phyloP scores from a whole-genome alignment of 2,329 filamentous ascomycete species.

The Didymella pomorum region DNA sequence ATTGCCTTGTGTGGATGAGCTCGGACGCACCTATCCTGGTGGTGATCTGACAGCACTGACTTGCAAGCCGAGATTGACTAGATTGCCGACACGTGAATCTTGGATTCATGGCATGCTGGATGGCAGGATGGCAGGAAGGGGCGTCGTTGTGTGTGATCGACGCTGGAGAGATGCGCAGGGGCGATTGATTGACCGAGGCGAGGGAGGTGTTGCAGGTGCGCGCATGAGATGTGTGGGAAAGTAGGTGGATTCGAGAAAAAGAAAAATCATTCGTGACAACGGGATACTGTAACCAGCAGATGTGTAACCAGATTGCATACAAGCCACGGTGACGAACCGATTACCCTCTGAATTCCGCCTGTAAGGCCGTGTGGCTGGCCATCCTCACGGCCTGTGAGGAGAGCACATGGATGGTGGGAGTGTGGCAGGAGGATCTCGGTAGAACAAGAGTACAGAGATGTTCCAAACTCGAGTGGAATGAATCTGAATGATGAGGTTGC shows the following conservation, averaged over 20 bases:
- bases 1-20: slow-evolving; percentile 1
- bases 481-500: neutral
- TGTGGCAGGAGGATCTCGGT: too few relatives aligned
- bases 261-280: neutral
- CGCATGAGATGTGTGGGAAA: neutral
- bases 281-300: neutral
- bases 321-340: neutral
- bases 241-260: neutral
- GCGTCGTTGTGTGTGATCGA: neutral
- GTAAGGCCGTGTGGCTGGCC: neutral
- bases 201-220: neutral
- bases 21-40: slow-evolving; percentile 8
- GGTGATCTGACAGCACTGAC: slow-evolving; percentile 16
- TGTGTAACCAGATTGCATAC: too few relatives aligned
- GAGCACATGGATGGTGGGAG: neutral
- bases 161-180: neutral
- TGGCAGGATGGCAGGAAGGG: neutral
- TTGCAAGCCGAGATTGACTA: slow-evolving; percentile 6
- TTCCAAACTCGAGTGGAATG: neutral
- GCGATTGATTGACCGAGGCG: neutral
- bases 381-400: neutral
- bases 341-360: too few relatives aligned
- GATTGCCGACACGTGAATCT: slow-evolving; percentile 23
- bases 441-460: neutral
- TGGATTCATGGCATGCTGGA: neutral